A percentile compares a stretch with the other conserved stretches of the same genome.
These are phyloP conservation scores for Geotrichum bryndzae DNA, from an alignment of 1,139 yeast species.

Conservation along the genomic window DNA sequence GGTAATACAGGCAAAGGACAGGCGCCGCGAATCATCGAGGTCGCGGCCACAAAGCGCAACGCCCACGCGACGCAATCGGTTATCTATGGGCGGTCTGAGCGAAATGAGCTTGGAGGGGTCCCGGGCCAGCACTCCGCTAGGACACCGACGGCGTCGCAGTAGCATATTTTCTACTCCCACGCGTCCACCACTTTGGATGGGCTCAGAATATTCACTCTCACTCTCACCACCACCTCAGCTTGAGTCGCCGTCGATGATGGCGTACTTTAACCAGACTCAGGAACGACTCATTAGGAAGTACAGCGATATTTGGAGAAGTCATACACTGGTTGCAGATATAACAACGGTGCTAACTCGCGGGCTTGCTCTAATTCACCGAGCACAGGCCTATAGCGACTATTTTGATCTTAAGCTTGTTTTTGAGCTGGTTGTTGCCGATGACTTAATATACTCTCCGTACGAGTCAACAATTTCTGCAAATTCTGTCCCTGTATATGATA, in stretches of 20 bases:
- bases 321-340: slow-evolving; percentile 16
- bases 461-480: background rate
- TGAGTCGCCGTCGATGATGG: background rate
- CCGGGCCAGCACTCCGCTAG: background rate
- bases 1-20: slow-evolving; percentile 18
- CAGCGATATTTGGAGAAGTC: slow-evolving; percentile 19
- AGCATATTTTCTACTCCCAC: background rate
- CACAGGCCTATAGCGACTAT: slow-evolving; percentile 23
- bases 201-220: background rate
- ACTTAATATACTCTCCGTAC: slow-evolving; percentile 7
- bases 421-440: slow-evolving; percentile 26
- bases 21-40: background rate
- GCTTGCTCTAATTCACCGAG: slow-evolving; percentile 21
- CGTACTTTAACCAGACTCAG: slow-evolving; percentile 16
- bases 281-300: slow-evolving; percentile 19
- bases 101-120: background rate
- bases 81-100: background rate
- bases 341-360: slow-evolving; percentile 16
- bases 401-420: slow-evolving; percentile 20
- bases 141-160: background rate
- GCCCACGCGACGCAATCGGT: slow-evolving; percentile 8
- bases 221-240: slow-evolving; percentile 1
- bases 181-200: background rate
- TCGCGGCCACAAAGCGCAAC: background rate
- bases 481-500: background rate